phyloP scores from a whole-genome alignment of 371 early-diverging fungal genomes.

The Basidiobolus meristosporus region DNA sequence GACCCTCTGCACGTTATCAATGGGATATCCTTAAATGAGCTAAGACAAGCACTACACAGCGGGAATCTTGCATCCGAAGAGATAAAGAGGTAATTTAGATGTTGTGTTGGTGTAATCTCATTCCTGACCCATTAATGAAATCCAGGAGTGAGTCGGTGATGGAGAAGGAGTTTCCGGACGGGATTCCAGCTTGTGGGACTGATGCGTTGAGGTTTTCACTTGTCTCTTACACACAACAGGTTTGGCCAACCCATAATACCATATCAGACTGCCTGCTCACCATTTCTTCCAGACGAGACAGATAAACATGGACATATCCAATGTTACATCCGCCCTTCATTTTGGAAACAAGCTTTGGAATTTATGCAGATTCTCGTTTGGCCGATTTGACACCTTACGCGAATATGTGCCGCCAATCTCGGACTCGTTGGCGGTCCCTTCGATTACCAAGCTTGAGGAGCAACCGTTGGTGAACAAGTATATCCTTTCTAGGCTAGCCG shows the following conservation, averaged over 20 bases:
- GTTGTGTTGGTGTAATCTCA: no score
- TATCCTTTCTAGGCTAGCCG: conserved; percentile 67
- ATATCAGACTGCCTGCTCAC: neutral
- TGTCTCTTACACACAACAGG: conserved; percentile 68
- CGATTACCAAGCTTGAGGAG: neutral
- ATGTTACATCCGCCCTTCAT: conserved; percentile 78
- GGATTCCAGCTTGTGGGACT: conserved; percentile 92
- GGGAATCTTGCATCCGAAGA: conserved; percentile 76
- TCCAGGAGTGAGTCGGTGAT: conserved; percentile 36
- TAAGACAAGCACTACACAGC: conserved; percentile 41
- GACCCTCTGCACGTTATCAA: conserved; percentile 94
- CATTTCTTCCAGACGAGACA: conserved; percentile 38
- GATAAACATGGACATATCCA: conserved; percentile 91
- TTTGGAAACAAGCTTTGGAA: conserved; percentile 99
- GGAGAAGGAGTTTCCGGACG: conserved; percentile 77
- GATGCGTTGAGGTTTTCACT: conserved; percentile 91
- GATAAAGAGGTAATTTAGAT: conserved; percentile 26
- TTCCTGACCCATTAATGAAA: no score
- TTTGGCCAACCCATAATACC: neutral
- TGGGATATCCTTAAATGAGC: conserved; percentile 42
- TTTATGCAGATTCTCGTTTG: conserved; percentile 53
- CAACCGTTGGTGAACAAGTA: conserved; percentile 63
- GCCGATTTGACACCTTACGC: conserved; percentile 17
- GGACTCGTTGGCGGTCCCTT: neutral
- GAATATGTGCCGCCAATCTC: neutral